Conservation (phyloP, 2,329 filamentous ascomycete genomes). For the Colletotrichum navitas region DNA sequence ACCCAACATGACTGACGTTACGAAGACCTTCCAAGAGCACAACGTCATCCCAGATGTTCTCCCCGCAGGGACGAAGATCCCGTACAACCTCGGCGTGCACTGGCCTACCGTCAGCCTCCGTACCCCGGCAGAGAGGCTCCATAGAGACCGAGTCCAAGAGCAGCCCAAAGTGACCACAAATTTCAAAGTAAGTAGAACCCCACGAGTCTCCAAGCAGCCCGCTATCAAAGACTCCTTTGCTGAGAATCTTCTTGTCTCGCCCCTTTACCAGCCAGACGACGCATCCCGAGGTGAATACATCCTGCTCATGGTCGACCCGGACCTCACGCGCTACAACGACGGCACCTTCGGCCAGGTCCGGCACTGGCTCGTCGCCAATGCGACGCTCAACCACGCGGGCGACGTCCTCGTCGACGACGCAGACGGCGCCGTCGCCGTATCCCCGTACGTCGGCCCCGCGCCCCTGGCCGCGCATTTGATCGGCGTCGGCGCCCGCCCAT, state of each 20-base stretch:
- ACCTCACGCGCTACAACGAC: constrained; percentile 21
- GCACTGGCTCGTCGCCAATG: constrained; percentile 20
- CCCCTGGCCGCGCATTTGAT: neutral
- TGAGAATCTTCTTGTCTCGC: neutral
- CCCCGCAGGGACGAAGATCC: constrained; percentile 1
- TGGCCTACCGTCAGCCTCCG: constrained; percentile 13
- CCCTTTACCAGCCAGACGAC: neutral
- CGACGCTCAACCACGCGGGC: constrained; percentile 1
- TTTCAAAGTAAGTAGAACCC: neutral
- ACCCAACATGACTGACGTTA: neutral
- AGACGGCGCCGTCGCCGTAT: constrained; percentile 3
- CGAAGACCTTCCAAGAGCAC: constrained; percentile 6
- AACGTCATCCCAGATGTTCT: constrained; percentile 9
- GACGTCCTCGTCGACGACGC: neutral
- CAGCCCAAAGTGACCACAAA: constrained; percentile 11
- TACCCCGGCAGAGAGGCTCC: constrained; percentile 13
- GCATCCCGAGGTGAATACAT: neutral
- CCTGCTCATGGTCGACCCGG: constrained; percentile 20
- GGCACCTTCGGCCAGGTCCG: constrained; percentile 17
- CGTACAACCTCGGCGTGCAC: constrained; percentile 13
- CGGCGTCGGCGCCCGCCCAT: constrained; percentile 3
- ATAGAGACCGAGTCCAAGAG: constrained; percentile 10
- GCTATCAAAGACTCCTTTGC: neutral
- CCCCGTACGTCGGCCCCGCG: constrained; percentile 21
- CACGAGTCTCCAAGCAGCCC: neutral